Conservation (phyloP, 2,329 filamentous ascomycete species). For the Ophiostoma australiae region DNA sequence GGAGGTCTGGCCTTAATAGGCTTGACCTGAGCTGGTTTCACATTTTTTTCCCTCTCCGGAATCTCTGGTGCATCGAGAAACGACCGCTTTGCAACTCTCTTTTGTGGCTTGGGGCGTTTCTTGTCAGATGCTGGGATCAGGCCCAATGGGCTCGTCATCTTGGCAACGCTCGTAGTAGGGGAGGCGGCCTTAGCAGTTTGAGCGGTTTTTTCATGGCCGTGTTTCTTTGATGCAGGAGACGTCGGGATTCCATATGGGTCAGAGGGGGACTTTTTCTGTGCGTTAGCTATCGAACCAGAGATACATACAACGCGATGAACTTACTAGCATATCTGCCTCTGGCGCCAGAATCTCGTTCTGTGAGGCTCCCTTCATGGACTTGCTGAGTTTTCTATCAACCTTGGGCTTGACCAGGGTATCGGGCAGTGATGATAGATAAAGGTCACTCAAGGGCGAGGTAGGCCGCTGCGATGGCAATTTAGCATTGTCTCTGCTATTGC, state of each 20-base stretch:
- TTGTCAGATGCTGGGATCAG: constrained; percentile 9
- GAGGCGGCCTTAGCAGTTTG: background rate
- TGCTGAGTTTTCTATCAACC: constrained; percentile 19
- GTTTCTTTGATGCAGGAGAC: constrained; percentile 10
- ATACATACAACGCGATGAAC: background rate
- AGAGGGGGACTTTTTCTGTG: background rate
- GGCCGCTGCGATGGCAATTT: background rate
- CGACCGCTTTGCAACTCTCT: constrained; percentile 23
- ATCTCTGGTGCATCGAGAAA: constrained; percentile 20
- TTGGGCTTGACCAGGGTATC: constrained; percentile 2
- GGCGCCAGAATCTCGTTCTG: constrained; percentile 15
- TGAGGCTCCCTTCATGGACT: constrained; percentile 23
- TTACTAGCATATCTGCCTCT: background rate
- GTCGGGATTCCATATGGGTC: constrained; percentile 23
- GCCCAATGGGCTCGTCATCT: constrained; percentile 3
- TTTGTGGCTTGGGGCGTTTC: constrained; percentile 18
- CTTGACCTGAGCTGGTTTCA: background rate
- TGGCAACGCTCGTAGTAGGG: background rate
- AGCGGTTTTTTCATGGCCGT: background rate
- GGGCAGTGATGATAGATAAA: constrained; percentile 16
- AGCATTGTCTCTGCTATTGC: background rate
- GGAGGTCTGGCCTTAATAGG: background rate
- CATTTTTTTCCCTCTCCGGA: background rate
- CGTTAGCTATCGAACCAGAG: background rate
- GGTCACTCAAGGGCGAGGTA: background rate